A percentile compares a stretch with the other conserved stretches of the same genome.
Conservation (phyloP, 257 asterid species). For the Solanum bulbocastanum region DNA sequence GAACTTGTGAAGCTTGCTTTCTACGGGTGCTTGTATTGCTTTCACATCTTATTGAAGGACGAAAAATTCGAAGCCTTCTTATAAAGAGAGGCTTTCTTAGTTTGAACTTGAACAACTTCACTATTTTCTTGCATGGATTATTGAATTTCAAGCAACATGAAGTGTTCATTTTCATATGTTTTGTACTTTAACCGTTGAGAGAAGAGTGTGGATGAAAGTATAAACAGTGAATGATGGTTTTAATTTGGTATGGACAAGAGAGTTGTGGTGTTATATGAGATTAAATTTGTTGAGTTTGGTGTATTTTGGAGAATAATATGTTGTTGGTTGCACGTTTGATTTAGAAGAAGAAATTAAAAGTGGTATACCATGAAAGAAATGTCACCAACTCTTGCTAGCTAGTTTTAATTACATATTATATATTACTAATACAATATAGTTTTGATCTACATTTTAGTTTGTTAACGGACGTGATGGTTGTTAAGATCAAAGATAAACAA, state of each 20-base stretch:
- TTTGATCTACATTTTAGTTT: background rate
- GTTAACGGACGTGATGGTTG: background rate
- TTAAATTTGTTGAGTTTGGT: background rate
- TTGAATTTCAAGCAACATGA: conserved; percentile 30
- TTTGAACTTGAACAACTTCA: conserved; percentile 32
- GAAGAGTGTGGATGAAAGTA: conserved; percentile 17
- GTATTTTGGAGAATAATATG: background rate
- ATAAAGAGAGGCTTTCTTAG: conserved; percentile 42
- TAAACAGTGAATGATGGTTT: background rate
- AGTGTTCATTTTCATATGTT: conserved; percentile 16
- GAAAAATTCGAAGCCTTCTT: conserved; percentile 16
- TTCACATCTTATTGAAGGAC: conserved; percentile 1
- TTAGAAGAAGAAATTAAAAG: conserved; percentile 8
- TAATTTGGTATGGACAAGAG: conserved; percentile 3
- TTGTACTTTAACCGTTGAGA: background rate
- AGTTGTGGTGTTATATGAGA: background rate
- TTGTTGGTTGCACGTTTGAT: conserved; percentile 47
- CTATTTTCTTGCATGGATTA: conserved; percentile 45
- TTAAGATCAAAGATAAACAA: background rate
- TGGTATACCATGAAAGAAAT: conserved; percentile 6
- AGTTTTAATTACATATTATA: background rate
- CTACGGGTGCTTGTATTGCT: background rate
- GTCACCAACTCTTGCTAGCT: background rate
- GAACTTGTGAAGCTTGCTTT: conserved; percentile 7
- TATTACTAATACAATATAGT: background rate